phyloP scores from a whole-genome alignment of 2,329 filamentous ascomycete species.

The Fusarium austroafricanum region DNA sequence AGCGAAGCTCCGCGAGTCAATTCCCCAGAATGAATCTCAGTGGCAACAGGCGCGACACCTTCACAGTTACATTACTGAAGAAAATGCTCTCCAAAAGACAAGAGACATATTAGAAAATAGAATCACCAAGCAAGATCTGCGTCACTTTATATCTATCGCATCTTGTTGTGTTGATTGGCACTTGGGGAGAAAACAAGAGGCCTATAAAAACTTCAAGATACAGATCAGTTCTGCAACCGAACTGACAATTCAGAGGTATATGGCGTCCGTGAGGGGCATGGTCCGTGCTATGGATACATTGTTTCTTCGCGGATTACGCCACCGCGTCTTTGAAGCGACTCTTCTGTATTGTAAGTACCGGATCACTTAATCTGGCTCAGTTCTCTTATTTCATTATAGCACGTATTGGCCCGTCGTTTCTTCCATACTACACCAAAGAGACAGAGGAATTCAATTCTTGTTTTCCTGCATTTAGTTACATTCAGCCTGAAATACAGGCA shows the following conservation, averaged over 20 bases:
- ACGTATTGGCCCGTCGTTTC: neutral
- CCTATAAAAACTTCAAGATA: neutral
- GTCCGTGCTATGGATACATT: rapidly evolving
- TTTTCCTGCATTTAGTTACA: neutral
- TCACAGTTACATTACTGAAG: neutral
- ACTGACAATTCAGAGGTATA: neutral
- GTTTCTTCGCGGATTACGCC: neutral
- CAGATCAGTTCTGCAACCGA: neutral
- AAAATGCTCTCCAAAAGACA: neutral
- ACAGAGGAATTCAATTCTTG: neutral
- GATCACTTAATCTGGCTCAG: rapidly evolving
- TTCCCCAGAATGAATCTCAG: neutral
- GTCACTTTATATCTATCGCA: rapidly evolving
- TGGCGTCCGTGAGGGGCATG: neutral
- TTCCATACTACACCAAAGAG: neutral
- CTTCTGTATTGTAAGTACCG: neutral
- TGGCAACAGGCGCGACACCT: neutral
- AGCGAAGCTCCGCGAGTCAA: neutral
- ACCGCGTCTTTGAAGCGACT: neutral
- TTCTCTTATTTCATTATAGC: neutral
- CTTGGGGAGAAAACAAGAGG: neutral
- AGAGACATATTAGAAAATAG: neutral
- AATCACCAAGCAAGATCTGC: neutral
- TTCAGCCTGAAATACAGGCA: neutral
- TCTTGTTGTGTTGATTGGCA: neutral